A percentile compares a stretch with the other conserved stretches of the same genome.
Conservation (phyloP, 108 stramenopile genomes). For the Nitzschia sp. region DNA sequence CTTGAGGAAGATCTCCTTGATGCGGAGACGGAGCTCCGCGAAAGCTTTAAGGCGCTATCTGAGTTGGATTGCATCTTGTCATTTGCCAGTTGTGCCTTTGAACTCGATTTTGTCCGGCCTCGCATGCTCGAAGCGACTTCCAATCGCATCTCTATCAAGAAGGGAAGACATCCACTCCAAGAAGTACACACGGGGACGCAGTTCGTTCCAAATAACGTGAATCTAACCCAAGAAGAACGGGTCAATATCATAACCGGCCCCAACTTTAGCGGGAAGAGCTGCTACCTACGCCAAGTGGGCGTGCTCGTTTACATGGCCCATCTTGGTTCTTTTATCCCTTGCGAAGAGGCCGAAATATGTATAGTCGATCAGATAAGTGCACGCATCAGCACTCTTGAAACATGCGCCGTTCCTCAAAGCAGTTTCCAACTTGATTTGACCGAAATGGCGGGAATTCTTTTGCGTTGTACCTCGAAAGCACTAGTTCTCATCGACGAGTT, state of each 20-base stretch:
- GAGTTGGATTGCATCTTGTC: slow-evolving; percentile 90
- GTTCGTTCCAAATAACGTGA: slow-evolving; percentile 91
- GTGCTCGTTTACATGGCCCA: slow-evolving; percentile 93
- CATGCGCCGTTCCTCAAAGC: slow-evolving; percentile 91
- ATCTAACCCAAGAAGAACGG: slow-evolving; percentile 59
- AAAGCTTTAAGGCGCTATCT: slow-evolving; percentile 77
- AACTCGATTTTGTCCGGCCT: slow-evolving; percentile 85
- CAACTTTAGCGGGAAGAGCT: slow-evolving; percentile 94
- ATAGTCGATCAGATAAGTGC: slow-evolving; percentile 90
- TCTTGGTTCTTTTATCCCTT: slow-evolving; percentile 89
- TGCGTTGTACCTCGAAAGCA: slow-evolving; percentile 65
- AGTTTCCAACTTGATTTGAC: slow-evolving; percentile 94
- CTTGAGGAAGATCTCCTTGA: slow-evolving; percentile 92
- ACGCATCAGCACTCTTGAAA: slow-evolving; percentile 88
- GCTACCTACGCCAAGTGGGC: slow-evolving; percentile 90
- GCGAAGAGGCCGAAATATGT: slow-evolving; percentile 82
- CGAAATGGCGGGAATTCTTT: slow-evolving; percentile 80
- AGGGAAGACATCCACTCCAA: slow-evolving; percentile 94
- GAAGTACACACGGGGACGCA: slow-evolving; percentile 83
- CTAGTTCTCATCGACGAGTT: slow-evolving; percentile 97
- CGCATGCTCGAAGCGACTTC: slow-evolving; percentile 39
- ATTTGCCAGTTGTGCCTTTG: slow-evolving; percentile 82
- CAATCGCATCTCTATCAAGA: slow-evolving; percentile 71
- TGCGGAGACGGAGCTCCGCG: slow-evolving; percentile 76
- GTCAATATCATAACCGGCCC: slow-evolving; percentile 91